Evolutionary conservation across 495 filamentous ascomycete species (phyloP).

Genomic region (Penicillium odoratum): DNA sequence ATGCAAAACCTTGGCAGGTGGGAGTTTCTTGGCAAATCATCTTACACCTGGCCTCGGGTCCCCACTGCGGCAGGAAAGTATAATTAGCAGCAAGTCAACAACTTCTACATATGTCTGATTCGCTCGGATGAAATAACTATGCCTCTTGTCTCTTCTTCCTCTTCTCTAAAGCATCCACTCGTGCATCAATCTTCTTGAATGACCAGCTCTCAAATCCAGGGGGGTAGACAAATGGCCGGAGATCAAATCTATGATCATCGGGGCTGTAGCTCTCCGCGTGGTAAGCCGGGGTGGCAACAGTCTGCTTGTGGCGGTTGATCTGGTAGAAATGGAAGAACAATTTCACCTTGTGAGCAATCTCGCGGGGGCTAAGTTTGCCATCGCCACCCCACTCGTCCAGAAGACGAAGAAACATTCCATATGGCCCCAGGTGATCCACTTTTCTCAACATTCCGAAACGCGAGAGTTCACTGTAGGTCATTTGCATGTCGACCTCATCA

Average conservation of each 20-base stretch:
- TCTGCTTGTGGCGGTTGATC: constrained; percentile 17
- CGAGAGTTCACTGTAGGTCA: constrained; percentile 14
- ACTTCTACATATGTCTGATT: not conserved
- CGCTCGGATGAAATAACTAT: not conserved
- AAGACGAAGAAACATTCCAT: constrained; percentile 14
- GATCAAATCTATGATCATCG: constrained; percentile 15
- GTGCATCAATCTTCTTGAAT: constrained; percentile 11
- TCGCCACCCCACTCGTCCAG: constrained; percentile 15
- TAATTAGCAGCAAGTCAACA: not conserved
- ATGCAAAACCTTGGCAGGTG: not conserved
- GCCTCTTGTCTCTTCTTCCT: constrained; percentile 11
- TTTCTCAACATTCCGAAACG: constrained; percentile 13
- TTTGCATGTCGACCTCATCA: constrained; percentile 16
- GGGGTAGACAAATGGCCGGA: constrained; percentile 14
- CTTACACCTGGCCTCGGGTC: not conserved
- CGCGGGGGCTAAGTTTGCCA: constrained; percentile 10
- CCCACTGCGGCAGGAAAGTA: not conserved
- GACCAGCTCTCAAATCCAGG: constrained; percentile 17
- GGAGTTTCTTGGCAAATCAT: not conserved
- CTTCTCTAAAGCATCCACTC: constrained; percentile 12
- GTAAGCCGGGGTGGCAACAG: constrained; percentile 12
- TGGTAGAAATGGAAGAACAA: constrained; percentile 17
- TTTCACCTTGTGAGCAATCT: constrained; percentile 15
- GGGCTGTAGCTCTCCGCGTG: constrained; percentile 16
- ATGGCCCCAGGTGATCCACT: constrained; percentile 13